Base-by-base conservation (phyloP, 2,329 filamentous ascomycete species). In the Paecilomyces fulvus region DNA sequence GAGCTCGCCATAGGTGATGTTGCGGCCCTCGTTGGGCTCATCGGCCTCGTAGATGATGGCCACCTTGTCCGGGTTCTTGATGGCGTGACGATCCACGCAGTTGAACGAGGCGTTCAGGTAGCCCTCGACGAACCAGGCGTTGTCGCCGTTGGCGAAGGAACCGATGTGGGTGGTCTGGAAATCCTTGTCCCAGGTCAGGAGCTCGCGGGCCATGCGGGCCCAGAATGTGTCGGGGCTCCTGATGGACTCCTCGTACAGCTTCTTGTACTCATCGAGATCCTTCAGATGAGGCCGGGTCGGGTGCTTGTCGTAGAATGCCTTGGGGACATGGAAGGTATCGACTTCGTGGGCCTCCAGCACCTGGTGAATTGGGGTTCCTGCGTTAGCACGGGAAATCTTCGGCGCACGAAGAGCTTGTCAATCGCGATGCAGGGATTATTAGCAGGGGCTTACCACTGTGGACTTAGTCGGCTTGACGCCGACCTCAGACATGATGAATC, bases 41-140 rank as follows among this genome's bases (percentile, higher is more conserved):
- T 99, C 94, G 59, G 92, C 92, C 79, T 99, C 94, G 79, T 97
- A 99, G 78, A 97, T 96, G 77, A 99, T 95, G 72, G 94, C 94
- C 51, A 94, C 85, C 77, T 88, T 90, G 77, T 97, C 79, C 51
- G 94, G 94, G 76, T 96, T 86, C 77, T 92, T 91, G 76, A 95
- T 83, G n/a, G 94, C 94, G 75, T 97, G 92, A 60, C 94, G 89
- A 70, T 99, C 94, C 62, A 99, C 87, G 70, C 91, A 95, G 80
- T 99, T 99, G 84, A 91, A 97, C 28, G 89, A 94, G 61, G 94
- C 94, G 69, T 99, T 99, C 69, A 99, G 80, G 67, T 87, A 84
- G 63, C 94, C 94, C 78, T 96, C 94, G 59, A 92, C 77, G 71
- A 97, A 99, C 92, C 94, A 99, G 61, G 91, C 89, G 69, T 82